Conservation (phyloP, 176 grass and related monocot genomes). For the Chloris gayana region DNA sequence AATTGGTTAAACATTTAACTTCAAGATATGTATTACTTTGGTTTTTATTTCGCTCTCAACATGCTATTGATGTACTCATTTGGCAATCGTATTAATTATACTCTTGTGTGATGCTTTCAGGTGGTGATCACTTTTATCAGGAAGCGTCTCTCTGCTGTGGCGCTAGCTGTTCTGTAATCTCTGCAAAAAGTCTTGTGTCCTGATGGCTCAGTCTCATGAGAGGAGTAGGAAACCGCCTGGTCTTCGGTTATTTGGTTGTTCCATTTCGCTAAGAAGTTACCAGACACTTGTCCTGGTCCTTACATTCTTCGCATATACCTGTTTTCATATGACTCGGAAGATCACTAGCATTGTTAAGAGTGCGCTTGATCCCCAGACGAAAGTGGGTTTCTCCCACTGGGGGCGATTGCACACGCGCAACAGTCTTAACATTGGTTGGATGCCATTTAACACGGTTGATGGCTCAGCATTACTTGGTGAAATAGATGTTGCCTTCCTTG, state of each 20-base stretch:
- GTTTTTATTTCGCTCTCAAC: background rate
- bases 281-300: slow-evolving; percentile 67
- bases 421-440: slow-evolving; percentile 50
- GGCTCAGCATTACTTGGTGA: slow-evolving; percentile 65
- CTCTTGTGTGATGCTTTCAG: slow-evolving; percentile 40
- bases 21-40: background rate
- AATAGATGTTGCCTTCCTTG: slow-evolving; percentile 79
- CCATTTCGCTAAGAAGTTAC: slow-evolving; percentile 37
- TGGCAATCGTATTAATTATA: slow-evolving; percentile 3
- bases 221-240: slow-evolving; percentile 52
- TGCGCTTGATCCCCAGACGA: slow-evolving; percentile 63
- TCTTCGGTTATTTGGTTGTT: slow-evolving; percentile 33
- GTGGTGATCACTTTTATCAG: slow-evolving; percentile 10
- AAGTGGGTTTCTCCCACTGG: slow-evolving; percentile 52
- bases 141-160: background rate
- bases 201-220: slow-evolving; percentile 43
- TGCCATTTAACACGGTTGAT: slow-evolving; percentile 60
- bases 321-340: slow-evolving; percentile 78
- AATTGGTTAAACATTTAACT: background rate
- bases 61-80: background rate
- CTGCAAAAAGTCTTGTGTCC: background rate
- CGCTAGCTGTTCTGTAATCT: background rate
- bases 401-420: slow-evolving; percentile 27
- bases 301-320: slow-evolving; percentile 78
- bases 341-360: slow-evolving; percentile 81